A percentile compares a stretch with the other conserved stretches of the same genome.
phyloP scores from a whole-genome alignment of 306 rosid genomes.

The Malus fusca region DNA sequence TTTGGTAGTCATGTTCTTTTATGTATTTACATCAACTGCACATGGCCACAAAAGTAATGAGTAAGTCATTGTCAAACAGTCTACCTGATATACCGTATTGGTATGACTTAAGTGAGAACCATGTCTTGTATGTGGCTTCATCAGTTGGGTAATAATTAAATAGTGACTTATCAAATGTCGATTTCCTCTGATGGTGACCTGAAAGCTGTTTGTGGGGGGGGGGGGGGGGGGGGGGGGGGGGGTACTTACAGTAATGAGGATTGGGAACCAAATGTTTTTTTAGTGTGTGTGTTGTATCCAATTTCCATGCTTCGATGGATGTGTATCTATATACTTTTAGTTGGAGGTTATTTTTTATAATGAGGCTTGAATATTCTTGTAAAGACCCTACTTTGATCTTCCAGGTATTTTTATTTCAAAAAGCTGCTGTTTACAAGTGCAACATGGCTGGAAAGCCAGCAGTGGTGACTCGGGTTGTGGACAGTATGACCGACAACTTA shows the following conservation, averaged over 20 bases:
- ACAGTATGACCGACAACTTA: conserved; percentile 87
- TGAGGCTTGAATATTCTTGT: not conserved
- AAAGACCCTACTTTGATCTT: not conserved
- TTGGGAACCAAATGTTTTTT: not conserved
- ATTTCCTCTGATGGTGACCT: not conserved
- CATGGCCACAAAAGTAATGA: not conserved
- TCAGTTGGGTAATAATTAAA: not conserved
- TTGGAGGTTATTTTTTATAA: not conserved
- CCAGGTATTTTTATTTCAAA: conserved; percentile 89
- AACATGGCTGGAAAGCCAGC: conserved; percentile 98
- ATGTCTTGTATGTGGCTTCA: not conserved
- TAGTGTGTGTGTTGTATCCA: too few relatives aligned
- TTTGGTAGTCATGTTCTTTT: not conserved
- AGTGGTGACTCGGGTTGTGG: conserved; percentile 93
- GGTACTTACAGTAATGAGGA: not conserved
- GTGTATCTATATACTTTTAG: not conserved
- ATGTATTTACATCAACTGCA: not conserved
- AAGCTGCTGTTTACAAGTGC: conserved; percentile 83
- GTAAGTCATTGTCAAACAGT: not conserved
- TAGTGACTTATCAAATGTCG: not conserved
- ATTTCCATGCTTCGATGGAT: not conserved
- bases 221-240: too few relatives aligned
- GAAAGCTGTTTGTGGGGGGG: too few relatives aligned
- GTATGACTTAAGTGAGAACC: not conserved
- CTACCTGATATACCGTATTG: not conserved